Evolutionary conservation across 495 filamentous ascomycete genomes (phyloP).

Genomic region (Penicillium egyptiacum): DNA sequence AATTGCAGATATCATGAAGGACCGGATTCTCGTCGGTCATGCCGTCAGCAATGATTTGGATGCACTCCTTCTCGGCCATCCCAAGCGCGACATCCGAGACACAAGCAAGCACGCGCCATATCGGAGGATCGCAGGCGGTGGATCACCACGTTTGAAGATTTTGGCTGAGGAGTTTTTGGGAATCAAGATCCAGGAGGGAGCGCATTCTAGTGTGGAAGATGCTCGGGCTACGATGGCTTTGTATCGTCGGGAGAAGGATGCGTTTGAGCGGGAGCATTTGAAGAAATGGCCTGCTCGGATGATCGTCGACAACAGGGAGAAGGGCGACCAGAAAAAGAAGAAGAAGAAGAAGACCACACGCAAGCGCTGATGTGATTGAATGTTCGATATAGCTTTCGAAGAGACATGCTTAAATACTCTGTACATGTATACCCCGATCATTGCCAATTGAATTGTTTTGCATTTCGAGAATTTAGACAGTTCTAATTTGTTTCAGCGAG

Average conservation of each 20-base stretch:
- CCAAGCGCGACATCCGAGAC: constrained; percentile 75
- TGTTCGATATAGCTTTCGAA: constrained; percentile 5
- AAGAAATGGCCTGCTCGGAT: constrained; percentile 57
- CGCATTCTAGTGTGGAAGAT: constrained; percentile 80
- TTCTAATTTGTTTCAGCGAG: neutral
- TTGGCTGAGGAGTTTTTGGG: constrained; percentile 77
- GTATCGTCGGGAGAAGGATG: constrained; percentile 75
- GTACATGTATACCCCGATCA: constrained; percentile 16
- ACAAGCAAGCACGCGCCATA: constrained; percentile 77
- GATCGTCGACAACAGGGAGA: constrained; percentile 40
- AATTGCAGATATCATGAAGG: constrained; percentile 69
- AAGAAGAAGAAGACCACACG: constrained; percentile 53
- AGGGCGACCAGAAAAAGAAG: constrained; percentile 50
- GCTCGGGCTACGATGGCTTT: constrained; percentile 85
- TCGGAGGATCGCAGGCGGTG: constrained; percentile 69
- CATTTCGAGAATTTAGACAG: neutral
- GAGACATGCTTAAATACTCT: constrained; percentile 12
- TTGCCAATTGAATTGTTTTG: constrained; percentile 21
- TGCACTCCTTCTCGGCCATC: constrained; percentile 72
- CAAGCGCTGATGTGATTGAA: constrained; percentile 40
- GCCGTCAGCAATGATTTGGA: constrained; percentile 84
- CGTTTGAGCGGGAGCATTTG: constrained; percentile 77
- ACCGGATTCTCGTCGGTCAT: constrained; percentile 80
- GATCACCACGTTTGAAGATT: constrained; percentile 72
- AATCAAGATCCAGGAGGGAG: constrained; percentile 76